Percentiles rank a stretch among this genome's conserved stretches.
phyloP scores from a whole-genome alignment of 495 filamentous ascomycete species.

The Neurospora africana region DNA sequence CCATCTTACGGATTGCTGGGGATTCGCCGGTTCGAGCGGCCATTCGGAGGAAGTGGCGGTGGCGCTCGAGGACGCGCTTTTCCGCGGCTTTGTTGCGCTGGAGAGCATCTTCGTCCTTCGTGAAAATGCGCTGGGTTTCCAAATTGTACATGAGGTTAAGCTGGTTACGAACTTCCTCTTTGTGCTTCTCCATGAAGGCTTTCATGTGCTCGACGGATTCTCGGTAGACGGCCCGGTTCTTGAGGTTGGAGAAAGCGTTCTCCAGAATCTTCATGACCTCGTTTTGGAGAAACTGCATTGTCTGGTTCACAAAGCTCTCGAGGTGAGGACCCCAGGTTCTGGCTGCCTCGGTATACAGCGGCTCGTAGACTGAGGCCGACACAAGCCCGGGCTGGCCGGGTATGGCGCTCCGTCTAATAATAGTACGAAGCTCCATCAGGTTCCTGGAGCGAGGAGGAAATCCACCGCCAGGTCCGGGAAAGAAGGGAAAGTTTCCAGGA shows the following conservation, averaged over 20 bases:
- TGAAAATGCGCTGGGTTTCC: slow-evolving; percentile 31
- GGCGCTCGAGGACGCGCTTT: slow-evolving; percentile 21
- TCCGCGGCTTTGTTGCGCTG: slow-evolving; percentile 27
- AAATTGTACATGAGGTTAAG: slow-evolving; percentile 26
- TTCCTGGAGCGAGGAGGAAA: slow-evolving; percentile 2
- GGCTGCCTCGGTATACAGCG: slow-evolving; percentile 27
- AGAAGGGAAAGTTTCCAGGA: not conserved
- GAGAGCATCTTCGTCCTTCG: slow-evolving; percentile 30
- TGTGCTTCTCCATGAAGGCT: slow-evolving; percentile 22
- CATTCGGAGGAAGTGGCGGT: slow-evolving; percentile 27
- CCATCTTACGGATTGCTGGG: slow-evolving; percentile 21
- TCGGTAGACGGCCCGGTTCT: slow-evolving; percentile 30
- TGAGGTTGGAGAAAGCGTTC: slow-evolving; percentile 23
- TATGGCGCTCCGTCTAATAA: slow-evolving; percentile 27
- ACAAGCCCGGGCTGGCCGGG: slow-evolving; percentile 37
- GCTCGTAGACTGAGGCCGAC: slow-evolving; percentile 29
- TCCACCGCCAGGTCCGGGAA: not conserved
- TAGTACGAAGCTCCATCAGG: slow-evolving; percentile 23
- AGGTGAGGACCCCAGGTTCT: slow-evolving; percentile 26
- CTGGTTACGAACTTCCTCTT: slow-evolving; percentile 14
- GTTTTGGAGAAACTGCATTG: slow-evolving; percentile 21
- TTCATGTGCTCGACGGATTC: slow-evolving; percentile 23
- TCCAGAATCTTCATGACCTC: slow-evolving; percentile 24
- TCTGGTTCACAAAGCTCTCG: slow-evolving; percentile 23
- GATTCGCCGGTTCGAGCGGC: slow-evolving; percentile 14